Base-by-base conservation (phyloP, 805 yeast species). In the Tetrapisispora fleetii region DNA sequence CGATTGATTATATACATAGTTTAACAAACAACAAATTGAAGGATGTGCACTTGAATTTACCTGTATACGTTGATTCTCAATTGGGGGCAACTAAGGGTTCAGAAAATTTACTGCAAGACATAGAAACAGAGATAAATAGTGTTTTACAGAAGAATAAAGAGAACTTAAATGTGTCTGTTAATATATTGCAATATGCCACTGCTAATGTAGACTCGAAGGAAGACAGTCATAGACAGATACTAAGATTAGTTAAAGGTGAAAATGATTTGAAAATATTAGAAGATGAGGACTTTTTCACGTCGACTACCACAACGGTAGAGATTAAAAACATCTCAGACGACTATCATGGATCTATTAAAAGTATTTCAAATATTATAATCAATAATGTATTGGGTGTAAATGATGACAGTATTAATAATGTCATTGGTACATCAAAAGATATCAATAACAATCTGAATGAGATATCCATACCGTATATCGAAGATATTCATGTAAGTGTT, bases 401-500 rank as follows among this genome's bases (percentile, higher is more conserved):
- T 6, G 35, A 6, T 14, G 8, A 17, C 17, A 32, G 13, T 18
- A 24, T 40, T 17, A 17, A 30, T 18, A 36, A 36, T 13, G 28
- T 27, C 2, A 28, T 32, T 22, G 32, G 5, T 7, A n/a, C 18
- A 6, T 17, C 41, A 4, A 11, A 35, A 5, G 36, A 18, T 36
- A 36, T 36, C 14, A 24, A 16, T n/a, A 18, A 27, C 24, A 19
- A 11, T 27, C 16, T 13, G 5, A 40, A 33, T 40, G 21, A 22
- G 4, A 7, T 46, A 3, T 60, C 73, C 0, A 57, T 70, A 17
- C 56, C 63, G 5, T 70, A 71, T 50, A 61, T 84, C 2, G 81
- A 91, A 4, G 68, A 76, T 30, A 81, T 83, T 54, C 93, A 87
- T 58, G 57, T 91, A 17, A 80, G 88, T 4, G 75, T 88, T 51